Percentiles rank a stretch among this genome's conserved stretches.
These are phyloP conservation scores for Teratosphaeria gauchensis DNA, from an alignment of 2,329 filamentous ascomycete species.

Conservation along the genomic window DNA sequence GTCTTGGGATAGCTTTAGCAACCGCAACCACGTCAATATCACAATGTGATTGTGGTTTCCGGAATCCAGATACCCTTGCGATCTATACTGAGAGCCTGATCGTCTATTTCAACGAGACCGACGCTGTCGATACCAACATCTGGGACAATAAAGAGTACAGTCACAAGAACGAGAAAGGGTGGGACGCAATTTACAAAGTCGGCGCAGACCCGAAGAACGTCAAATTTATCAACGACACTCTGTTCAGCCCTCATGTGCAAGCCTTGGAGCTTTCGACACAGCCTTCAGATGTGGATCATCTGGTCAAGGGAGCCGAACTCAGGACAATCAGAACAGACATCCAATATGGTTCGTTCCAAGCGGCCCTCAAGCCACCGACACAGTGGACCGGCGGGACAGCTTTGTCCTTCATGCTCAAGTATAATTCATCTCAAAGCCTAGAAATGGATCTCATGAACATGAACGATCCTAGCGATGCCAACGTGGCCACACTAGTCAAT, in stretches of 20 bases:
- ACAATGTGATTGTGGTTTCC: constrained; percentile 36
- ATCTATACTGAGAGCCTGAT: constrained; percentile 39
- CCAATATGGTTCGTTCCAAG: constrained; percentile 37
- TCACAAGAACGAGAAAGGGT: constrained; percentile 35
- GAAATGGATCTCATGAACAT: constrained; percentile 36
- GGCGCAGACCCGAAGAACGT: constrained; percentile 31
- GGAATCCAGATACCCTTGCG: constrained; percentile 26
- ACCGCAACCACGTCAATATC: background rate
- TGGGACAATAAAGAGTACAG: constrained; percentile 30
- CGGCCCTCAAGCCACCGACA: constrained; percentile 24
- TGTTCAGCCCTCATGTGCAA: background rate
- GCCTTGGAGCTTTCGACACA: constrained; percentile 6
- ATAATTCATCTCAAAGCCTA: constrained; percentile 32
- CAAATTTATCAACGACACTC: constrained; percentile 9
- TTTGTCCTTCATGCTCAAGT: constrained; percentile 33
- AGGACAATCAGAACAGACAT: constrained; percentile 34
- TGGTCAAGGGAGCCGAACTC: constrained; percentile 33
- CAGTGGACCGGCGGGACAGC: constrained; percentile 26
- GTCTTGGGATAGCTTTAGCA: background rate
- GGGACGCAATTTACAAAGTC: constrained; percentile 34
- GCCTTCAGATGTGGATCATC: constrained; percentile 18
- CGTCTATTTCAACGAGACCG: constrained; percentile 40
- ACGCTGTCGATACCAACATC: constrained; percentile 15
- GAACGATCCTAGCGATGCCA: constrained; percentile 27
- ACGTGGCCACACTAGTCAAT: constrained; percentile 30